These are phyloP conservation scores for Penicillium goetzii DNA, from an alignment of 495 filamentous ascomycete genomes.

Conservation along the genomic window DNA sequence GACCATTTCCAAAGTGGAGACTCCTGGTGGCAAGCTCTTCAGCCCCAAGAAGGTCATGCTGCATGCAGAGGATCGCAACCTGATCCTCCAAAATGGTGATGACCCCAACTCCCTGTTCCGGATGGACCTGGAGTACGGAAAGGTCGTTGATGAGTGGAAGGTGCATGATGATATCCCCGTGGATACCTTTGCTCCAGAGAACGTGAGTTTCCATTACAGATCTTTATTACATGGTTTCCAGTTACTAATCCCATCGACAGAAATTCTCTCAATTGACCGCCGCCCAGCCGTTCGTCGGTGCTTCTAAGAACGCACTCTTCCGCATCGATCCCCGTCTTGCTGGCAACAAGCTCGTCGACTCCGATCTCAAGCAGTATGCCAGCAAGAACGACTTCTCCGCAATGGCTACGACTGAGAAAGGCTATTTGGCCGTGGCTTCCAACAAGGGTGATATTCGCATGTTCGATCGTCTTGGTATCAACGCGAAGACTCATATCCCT, in stretches of 20 bases:
- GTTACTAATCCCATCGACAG: constrained; percentile 42
- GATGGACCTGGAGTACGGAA: constrained; percentile 98
- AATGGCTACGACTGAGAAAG: constrained; percentile 90
- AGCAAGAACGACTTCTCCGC: constrained; percentile 97
- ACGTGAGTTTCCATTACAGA: constrained; percentile 49
- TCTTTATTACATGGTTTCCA: neutral
- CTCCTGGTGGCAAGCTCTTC: constrained; percentile 84
- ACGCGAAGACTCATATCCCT: constrained; percentile 95
- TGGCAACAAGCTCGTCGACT: constrained; percentile 90
- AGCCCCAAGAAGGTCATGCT: constrained; percentile 98
- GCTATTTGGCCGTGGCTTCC: constrained; percentile 93
- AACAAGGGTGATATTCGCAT: constrained; percentile 97
- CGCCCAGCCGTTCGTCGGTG: constrained; percentile 91
- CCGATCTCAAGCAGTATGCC: constrained; percentile 89
- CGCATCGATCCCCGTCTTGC: constrained; percentile 89
- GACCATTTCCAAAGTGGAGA: constrained; percentile 93
- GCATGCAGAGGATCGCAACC: constrained; percentile 86
- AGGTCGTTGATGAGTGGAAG: constrained; percentile 99
- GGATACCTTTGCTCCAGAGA: constrained; percentile 87
- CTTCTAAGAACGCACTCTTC: constrained; percentile 89
- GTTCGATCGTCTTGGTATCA: constrained; percentile 95
- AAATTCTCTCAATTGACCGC: constrained; percentile 98
- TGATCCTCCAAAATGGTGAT: constrained; percentile 85
- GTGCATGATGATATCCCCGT: constrained; percentile 97
- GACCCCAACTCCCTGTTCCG: constrained; percentile 93